These are phyloP conservation scores for Komagataella phaffii DNA, from an alignment of 805 yeast species.

Conservation along the genomic window DNA sequence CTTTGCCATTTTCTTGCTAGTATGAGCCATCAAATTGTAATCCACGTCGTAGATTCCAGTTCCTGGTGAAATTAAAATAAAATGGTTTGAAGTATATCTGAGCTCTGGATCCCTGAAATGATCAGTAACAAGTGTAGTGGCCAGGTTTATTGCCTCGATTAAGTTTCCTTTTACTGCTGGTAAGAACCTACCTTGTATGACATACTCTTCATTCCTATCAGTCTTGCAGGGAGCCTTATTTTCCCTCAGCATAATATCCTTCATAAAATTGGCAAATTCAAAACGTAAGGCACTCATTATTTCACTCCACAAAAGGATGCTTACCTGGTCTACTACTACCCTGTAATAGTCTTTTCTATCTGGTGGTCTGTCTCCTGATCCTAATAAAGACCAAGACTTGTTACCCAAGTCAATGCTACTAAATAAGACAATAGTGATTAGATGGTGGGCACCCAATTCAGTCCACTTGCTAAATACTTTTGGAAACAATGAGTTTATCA, in stretches of 20 bases:
- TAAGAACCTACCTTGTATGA: constrained; percentile 48
- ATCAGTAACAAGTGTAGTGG: constrained; percentile 63
- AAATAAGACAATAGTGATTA: constrained; percentile 79
- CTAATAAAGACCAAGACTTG: constrained; percentile 36
- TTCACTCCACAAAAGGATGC: constrained; percentile 77
- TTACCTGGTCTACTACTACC: constrained; percentile 91
- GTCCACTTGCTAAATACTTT: constrained; percentile 82
- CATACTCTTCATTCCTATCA: constrained; percentile 16
- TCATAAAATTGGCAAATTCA: constrained; percentile 74
- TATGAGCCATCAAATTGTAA: constrained; percentile 55
- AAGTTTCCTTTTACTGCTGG: constrained; percentile 88
- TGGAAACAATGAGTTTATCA: constrained; percentile 87
- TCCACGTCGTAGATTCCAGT: constrained; percentile 91
- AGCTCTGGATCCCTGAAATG: constrained; percentile 77
- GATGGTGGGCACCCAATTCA: constrained; percentile 75
- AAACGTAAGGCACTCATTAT: constrained; percentile 78
- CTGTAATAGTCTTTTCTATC: constrained; percentile 72
- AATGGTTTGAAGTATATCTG: constrained; percentile 84
- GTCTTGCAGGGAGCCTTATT: constrained; percentile 11
- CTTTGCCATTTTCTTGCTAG: constrained; percentile 62
- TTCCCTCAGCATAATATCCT: constrained; percentile 48
- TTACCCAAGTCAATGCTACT: constrained; percentile 58
- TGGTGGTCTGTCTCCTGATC: constrained; percentile 57
- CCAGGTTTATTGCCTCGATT: constrained; percentile 76
- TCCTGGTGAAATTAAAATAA: constrained; percentile 80